Evolutionary conservation across 2,329 filamentous ascomycete genomes (phyloP), one percentile per base, ranked within the genome.

Genomic region (Didymella arachidicola): DNA sequence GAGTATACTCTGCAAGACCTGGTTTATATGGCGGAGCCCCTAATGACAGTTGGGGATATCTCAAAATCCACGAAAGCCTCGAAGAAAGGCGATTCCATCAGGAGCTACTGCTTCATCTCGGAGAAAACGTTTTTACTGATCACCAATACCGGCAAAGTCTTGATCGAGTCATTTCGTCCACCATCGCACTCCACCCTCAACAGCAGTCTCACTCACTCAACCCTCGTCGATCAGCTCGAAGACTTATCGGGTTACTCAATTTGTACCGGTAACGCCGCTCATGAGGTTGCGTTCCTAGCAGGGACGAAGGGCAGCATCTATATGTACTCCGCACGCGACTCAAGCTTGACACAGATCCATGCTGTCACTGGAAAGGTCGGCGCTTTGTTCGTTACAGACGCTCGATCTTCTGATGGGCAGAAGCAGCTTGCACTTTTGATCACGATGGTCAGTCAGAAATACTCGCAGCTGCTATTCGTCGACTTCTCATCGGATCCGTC

Each of bases 51-150:
- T 14, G 10, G 22, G 7, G 42, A 51, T 5, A n/a, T 11, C 2
- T 10, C 41, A 8, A 29, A 46, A 11, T 16, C 18, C 7, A 63
- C 66, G 22, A 69, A 60, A 29, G 65, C 61, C 16, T 71, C 68
- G 1, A 74, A 71, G 41, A 63, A 63, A 26, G 52, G 62, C 1
- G 76, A 77, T n/a, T 73, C 72, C 10, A 84, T 90, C 58, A 84
- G 86, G 54, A 82, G 84, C 42, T 92, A 90, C 68, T 83, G 84
- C 25, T 90, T 91, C 57, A 70, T 90, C 3, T 81, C 81, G 0
- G 76, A 83, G 3, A 72, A 79, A 3, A 73, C 77, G 1, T 69
- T 91, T 2, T 72, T 92, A 18, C 79, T 85, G 3, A 89, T 87
- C 0, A 87, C 83, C 0, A 83, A 84, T 34, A 70, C 71, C 32